phyloP scores from a whole-genome alignment of 129 eudicot genomes.

The Tanacetum coccineum region DNA sequence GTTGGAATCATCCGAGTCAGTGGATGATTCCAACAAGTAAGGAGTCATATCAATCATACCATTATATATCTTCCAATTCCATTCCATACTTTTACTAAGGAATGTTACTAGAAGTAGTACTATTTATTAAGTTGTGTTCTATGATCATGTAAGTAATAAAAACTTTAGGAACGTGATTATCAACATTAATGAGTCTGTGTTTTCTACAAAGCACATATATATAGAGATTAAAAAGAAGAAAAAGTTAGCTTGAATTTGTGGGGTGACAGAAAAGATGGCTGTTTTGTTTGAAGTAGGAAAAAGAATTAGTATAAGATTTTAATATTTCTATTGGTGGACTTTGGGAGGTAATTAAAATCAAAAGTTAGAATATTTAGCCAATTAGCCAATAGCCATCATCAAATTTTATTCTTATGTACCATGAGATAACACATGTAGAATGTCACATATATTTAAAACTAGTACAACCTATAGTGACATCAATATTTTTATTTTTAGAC shows the following conservation, averaged over 20 bases:
- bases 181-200: constrained; percentile 19
- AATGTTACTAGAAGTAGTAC: not conserved
- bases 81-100: constrained; percentile 22
- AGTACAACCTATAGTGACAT: no score
- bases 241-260: not conserved
- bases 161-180: constrained; percentile 19
- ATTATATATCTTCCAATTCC: constrained; percentile 29
- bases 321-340: constrained; percentile 9
- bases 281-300: constrained; percentile 10
- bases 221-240: not conserved
- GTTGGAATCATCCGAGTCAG: no score
- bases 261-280: constrained; percentile 23
- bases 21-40: no score
- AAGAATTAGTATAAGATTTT: constrained; percentile 8
- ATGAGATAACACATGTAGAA: no score
- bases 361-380: not conserved
- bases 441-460: no score
- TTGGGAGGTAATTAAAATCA: not conserved
- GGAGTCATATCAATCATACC: constrained; percentile 30
- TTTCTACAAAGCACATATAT: constrained; percentile 15
- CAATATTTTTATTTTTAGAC: no score
- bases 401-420: no score
- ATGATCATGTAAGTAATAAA: no score
- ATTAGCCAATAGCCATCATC: no score
- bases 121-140: no score